Conservation (phyloP, 192 early-diverging fungal species). For the Phlyctochytrium arcticum region DNA sequence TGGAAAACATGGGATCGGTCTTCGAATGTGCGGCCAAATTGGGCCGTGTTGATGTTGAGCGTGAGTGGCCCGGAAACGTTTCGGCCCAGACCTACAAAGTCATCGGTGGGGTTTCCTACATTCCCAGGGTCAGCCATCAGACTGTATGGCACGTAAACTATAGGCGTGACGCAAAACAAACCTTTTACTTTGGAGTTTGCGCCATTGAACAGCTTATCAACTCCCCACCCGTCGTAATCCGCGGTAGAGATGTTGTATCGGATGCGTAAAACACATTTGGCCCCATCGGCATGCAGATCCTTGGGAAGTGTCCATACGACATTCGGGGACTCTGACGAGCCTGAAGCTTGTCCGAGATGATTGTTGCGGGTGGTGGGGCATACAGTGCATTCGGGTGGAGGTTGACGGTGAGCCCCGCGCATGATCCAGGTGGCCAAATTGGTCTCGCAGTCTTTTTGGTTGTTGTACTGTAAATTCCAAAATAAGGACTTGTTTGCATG, state of each 20-base stretch:
- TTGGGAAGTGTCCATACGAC: conserved; percentile 33
- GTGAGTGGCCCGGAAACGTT: conserved; percentile 34
- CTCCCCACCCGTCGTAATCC: conserved; percentile 17
- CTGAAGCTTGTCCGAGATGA: conserved; percentile 25
- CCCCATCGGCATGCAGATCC: conserved; percentile 28
- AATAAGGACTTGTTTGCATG: too few species aligned
- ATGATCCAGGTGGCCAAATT: conserved; percentile 8
- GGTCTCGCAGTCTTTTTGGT: conserved; percentile 21
- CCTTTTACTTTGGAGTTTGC: conserved; percentile 17
- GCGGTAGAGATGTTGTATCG: conserved; percentile 37
- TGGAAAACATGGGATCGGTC: conserved; percentile 37
- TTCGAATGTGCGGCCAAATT: conserved; percentile 38
- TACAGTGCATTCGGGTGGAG: conserved; percentile 25
- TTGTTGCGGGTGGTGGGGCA: conserved; percentile 32
- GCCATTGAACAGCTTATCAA: conserved; percentile 10
- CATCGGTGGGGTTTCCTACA: conserved; percentile 21
- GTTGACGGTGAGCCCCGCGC: conserved; percentile 6
- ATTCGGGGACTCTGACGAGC: background rate
- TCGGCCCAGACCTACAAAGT: conserved; percentile 32
- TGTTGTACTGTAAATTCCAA: conserved; percentile 25
- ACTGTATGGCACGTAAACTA: too few species aligned
- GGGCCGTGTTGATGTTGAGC: conserved; percentile 38
- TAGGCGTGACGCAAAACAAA: too few species aligned
- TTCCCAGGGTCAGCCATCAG: too few species aligned
- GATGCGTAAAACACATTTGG: conserved; percentile 30